Base-by-base conservation (phyloP, 2,329 filamentous ascomycete genomes). In the Aureobasidium vineae region DNA sequence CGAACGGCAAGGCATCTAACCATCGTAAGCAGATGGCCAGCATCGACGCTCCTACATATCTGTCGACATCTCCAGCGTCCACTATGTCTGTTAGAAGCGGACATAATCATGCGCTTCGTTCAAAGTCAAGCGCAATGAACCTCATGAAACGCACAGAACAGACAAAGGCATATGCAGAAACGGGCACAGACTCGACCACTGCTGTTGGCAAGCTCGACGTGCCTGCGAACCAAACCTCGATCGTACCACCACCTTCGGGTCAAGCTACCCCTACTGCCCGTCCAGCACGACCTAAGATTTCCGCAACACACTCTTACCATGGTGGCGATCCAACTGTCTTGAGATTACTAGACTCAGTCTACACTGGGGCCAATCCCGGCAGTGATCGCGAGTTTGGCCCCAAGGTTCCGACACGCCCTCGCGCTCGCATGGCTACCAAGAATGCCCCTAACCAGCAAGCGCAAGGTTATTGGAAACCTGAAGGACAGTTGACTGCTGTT, bases 401-500 rank as follows among this genome's bases (percentile, higher is more conserved):
- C 0, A 84, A 89, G 26, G 49, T 64, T 1, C 13, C 45, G 4
- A 50, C 60, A 41, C 45, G 60, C 2, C 45, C 60, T 41, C 57
- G 41, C 21, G 45, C 59, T 63, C 72, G 89, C 97, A 36, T 88
- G 89, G 63, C 87, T 90, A 1, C 82, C 90, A 5, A 86, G 86
- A 53, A 80, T 77, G 47, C 74, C 23, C 31, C 85, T 83, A 71
- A 65, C 38, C 70, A 70, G 15, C 68, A 75, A 31, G 61, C 77
- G 59, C 77, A 88, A 40, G 86, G 86, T 65, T 84, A 86, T 2
- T 99, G 95, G 95, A 88, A 87, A 70, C 95, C 95, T 0, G 86
- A 88, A 65, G 93, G 95, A 1, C 88, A 87, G 61, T 83, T 98
- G 10, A 89, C 98, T 23, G 92, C 93, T 1, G 91, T 91, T 0